Evolutionary conservation across 1,139 yeast genomes (phyloP).

Genomic region (Kazachstania sp.): DNA sequence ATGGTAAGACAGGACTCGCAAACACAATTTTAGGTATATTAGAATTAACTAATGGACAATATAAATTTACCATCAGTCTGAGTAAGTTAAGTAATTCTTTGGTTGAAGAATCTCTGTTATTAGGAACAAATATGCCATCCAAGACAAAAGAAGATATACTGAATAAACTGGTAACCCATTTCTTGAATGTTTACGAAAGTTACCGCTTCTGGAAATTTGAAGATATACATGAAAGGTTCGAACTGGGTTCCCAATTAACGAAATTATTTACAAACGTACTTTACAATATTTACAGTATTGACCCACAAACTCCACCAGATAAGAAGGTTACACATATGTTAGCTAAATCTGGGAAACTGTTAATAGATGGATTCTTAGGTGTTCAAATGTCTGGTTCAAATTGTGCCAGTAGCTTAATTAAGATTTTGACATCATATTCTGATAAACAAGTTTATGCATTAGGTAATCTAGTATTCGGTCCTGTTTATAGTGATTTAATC

Average conservation of each 20-base stretch:
- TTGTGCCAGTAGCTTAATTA: slow-evolving; percentile 40
- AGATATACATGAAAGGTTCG: slow-evolving; percentile 47
- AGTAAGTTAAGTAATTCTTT: slow-evolving; percentile 48
- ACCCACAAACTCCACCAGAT: slow-evolving; percentile 35
- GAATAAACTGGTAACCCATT: slow-evolving; percentile 47
- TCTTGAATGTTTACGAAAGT: slow-evolving; percentile 64
- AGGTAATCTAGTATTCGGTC: slow-evolving; percentile 18
- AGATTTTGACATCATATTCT: slow-evolving; percentile 37
- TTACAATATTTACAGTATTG: slow-evolving; percentile 50
- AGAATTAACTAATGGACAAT: slow-evolving; percentile 65
- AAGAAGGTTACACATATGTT: slow-evolving; percentile 44
- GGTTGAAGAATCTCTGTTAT: slow-evolving; percentile 44
- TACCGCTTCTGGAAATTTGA: slow-evolving; percentile 62
- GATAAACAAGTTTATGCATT: slow-evolving; percentile 12
- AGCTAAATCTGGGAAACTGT: slow-evolving; percentile 41
- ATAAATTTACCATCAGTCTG: slow-evolving; percentile 52
- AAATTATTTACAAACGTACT: slow-evolving; percentile 50
- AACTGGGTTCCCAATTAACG: slow-evolving; percentile 52
- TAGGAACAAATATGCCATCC: slow-evolving; percentile 35
- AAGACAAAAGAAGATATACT: slow-evolving; percentile 49
- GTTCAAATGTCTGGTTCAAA: slow-evolving; percentile 45
- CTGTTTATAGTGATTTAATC: slow-evolving; percentile 23
- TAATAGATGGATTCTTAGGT: slow-evolving; percentile 51
- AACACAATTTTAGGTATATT: slow-evolving; percentile 58
- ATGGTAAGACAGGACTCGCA: slow-evolving; percentile 64